Evolutionary conservation across 2,329 filamentous ascomycete genomes (phyloP).

Genomic region (Arthroderma sp.): DNA sequence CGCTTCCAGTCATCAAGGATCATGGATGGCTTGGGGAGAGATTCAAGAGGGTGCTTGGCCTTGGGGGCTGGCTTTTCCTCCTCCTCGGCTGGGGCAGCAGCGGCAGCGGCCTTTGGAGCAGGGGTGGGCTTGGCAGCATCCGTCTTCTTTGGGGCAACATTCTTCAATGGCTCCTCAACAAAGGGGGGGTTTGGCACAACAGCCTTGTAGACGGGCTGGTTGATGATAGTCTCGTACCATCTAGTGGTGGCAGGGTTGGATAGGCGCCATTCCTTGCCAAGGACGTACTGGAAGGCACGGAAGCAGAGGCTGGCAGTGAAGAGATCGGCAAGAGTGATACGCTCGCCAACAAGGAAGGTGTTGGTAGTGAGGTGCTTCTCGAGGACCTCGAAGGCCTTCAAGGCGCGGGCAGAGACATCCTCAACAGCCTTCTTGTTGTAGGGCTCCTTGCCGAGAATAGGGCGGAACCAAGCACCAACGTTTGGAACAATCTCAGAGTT

Average conservation of each 20-base stretch:
- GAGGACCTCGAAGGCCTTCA: constrained; percentile 57
- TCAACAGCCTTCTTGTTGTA: constrained; percentile 99
- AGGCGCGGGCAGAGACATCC: constrained; percentile 56
- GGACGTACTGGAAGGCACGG: constrained; percentile 87
- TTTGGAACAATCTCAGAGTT: constrained; percentile 71
- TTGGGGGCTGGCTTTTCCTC: constrained; percentile 60
- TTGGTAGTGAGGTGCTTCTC: constrained; percentile 83
- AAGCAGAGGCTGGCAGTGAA: constrained; percentile 67
- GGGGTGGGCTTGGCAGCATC: constrained; percentile 51
- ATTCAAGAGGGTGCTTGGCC: constrained; percentile 91
- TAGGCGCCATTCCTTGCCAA: constrained; percentile 77
- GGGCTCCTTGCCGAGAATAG: constrained; percentile 63
- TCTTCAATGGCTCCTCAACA: constrained; percentile 68
- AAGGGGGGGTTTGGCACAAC: constrained; percentile 64
- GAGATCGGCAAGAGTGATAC: constrained; percentile 89
- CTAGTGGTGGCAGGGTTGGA: constrained; percentile 75
- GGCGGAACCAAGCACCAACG: constrained; percentile 72
- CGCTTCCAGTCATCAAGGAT: constrained; percentile 97
- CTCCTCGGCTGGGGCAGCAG: constrained; percentile 36
- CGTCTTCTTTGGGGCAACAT: constrained; percentile 61
- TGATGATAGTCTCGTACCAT: constrained; percentile 90
- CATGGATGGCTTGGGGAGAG: constrained; percentile 66
- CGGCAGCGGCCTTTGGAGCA: constrained; percentile 40
- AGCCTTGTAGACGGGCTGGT: constrained; percentile 80
- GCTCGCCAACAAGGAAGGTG: constrained; percentile 97